Conservation (phyloP, 371 early-diverging fungal species). For the Catenaria anguillulae region DNA sequence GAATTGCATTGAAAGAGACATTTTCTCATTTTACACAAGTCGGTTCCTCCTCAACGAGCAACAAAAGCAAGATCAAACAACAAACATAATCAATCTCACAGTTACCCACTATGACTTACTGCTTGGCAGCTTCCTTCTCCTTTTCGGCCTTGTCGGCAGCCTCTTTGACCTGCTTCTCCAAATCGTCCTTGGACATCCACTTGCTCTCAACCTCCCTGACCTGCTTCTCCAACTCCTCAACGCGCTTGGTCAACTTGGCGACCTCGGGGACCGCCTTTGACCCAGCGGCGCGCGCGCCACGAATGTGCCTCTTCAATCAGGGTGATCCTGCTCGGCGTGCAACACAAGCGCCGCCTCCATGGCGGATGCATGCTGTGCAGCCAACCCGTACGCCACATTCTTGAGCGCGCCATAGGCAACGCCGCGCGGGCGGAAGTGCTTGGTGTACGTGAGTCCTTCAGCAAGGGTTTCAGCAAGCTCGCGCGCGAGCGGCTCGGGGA, state of each 20-base stretch:
- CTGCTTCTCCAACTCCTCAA: slow-evolving; percentile 31
- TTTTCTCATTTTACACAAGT: no score
- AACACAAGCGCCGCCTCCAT: slow-evolving; percentile 14
- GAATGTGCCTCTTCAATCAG: slow-evolving; percentile 8
- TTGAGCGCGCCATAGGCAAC: not conserved
- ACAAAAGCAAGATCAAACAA: no score
- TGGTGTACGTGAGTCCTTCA: no score
- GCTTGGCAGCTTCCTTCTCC: not conserved
- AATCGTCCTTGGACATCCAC: not conserved
- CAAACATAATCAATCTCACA: no score
- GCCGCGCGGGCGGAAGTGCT: no score
- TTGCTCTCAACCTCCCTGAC: slow-evolving; percentile 27
- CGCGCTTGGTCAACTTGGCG: slow-evolving; percentile 16
- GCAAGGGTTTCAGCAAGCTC: not conserved
- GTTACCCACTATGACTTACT: not conserved
- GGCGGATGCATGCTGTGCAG: slow-evolving; percentile 6
- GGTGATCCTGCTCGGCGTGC: slow-evolving; percentile 23
- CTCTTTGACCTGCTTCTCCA: slow-evolving; percentile 7
- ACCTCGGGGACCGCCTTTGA: slow-evolving; percentile 8
- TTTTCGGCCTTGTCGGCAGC: slow-evolving; percentile 1
- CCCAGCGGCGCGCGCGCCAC: not conserved
- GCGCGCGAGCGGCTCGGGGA: slow-evolving; percentile 11
- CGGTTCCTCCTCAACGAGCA: no score
- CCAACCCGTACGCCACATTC: slow-evolving; percentile 18
- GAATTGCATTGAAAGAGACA: no score